A percentile compares a stretch with the other conserved stretches of the same genome.
These are phyloP conservation scores for Aspergillus tanneri DNA, from an alignment of 2,329 filamentous ascomycete species.

Conservation along the genomic window DNA sequence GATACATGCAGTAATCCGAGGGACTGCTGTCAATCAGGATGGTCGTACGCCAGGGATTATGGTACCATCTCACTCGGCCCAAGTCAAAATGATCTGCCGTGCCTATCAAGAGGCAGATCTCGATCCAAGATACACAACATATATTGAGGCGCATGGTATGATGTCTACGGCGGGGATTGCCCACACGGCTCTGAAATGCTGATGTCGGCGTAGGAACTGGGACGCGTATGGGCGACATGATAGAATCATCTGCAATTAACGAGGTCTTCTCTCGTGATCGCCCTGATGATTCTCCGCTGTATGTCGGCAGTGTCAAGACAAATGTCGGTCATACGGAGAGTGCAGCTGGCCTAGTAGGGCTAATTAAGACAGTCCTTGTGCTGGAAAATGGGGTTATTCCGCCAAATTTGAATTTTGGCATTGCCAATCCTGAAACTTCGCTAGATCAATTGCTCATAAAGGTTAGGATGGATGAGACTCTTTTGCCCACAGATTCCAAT, in stretches of 20 bases:
- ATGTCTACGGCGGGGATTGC: constrained; percentile 28
- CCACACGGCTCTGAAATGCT: not conserved
- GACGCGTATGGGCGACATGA: no score
- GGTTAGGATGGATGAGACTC: no score
- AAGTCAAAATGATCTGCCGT: constrained; percentile 38
- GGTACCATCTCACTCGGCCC: constrained; percentile 50
- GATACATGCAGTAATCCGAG: constrained; percentile 39
- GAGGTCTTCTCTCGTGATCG: no score
- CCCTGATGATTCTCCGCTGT: no score
- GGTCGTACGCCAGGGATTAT: constrained; percentile 58
- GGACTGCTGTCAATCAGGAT: constrained; percentile 56
- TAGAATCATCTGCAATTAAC: no score
- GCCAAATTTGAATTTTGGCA: not conserved
- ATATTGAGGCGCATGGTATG: constrained; percentile 56
- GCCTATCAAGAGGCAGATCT: constrained; percentile 37
- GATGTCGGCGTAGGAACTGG: not conserved
- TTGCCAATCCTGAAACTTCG: not conserved
- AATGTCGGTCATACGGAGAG: constrained; percentile 29
- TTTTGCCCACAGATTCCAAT: no score
- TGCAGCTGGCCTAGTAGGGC: constrained; percentile 28
- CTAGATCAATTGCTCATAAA: no score
- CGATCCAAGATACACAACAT: constrained; percentile 22
- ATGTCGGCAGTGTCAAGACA: constrained; percentile 25
- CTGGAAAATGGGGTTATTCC: constrained; percentile 22
- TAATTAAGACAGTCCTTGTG: constrained; percentile 17